Evolutionary conservation across 331 rosid genomes (phyloP), one percentile per base, ranked within the genome.

Genomic region (Prunus yedoensis): DNA sequence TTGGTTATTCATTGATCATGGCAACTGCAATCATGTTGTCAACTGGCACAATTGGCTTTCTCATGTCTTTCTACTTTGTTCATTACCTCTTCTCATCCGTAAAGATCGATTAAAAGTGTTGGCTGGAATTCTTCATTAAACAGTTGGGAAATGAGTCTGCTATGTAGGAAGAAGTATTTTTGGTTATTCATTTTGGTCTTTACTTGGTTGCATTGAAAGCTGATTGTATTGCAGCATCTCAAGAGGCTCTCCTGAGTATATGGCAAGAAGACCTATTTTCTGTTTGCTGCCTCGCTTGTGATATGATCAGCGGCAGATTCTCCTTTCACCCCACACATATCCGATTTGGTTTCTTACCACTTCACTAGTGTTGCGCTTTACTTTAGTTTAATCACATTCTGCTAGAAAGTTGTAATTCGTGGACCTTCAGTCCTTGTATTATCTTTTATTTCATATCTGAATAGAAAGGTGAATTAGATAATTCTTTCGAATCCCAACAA

Each of bases 1-100:
- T 93, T 2, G 97, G 98, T 45, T 93, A 93, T 82, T 93, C 98
- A 32, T 86, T 93, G 53, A 83, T 93, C 80, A 93, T 93, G 96
- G 98, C 98, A 25, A 66, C 87, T 28, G 98, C 94, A 7, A 87
- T 93, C 83, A 93, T 93, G 98, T 79, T 93, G 73, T 87, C 98
- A 2, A 93, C 98, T 0, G 97, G 96, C 62, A 83, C 97, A 78
- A 89, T 91, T 41, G 98, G 97, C 74, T 91, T 93, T 82, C 93
- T 93, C 17, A 77, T 82, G 82, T 91, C 98, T 49, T 91, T 91
- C 91, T 93, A 88, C 92, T 93, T 93, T 79, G 98, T 93, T 78
- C 96, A 90, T 74, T 93, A 89, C 87, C 78, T 93, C 73, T 93
- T 93, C 88, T 89, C 97, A 11, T 93, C 97, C 5, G 93, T 93